These are phyloP conservation scores for Rosa persica DNA, from an alignment of 306 rosid genomes.

Conservation along the genomic window DNA sequence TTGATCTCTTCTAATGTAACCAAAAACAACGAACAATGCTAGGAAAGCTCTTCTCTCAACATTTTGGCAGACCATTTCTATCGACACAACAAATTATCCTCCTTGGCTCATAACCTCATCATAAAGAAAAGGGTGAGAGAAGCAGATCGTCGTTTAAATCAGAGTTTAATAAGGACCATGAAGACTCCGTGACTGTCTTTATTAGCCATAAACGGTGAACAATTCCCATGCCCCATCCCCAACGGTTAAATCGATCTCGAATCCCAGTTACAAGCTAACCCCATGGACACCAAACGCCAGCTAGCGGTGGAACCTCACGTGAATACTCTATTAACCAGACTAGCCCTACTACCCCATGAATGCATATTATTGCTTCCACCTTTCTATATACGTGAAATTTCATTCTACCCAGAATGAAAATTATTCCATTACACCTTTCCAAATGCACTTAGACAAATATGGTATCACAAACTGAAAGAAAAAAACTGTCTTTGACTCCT, in stretches of 20 bases:
- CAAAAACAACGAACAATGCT: too few species aligned
- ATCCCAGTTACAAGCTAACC: conserved; percentile 7
- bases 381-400: not conserved
- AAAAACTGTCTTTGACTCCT: not conserved
- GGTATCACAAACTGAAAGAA: not conserved
- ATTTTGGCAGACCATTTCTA: too few species aligned
- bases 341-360: not conserved
- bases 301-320: conserved; percentile 27
- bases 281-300: conserved; percentile 12
- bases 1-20: too few species aligned
- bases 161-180: conserved; percentile 5
- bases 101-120: too few species aligned
- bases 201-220: conserved; percentile 30
- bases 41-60: too few species aligned
- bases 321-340: not conserved
- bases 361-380: conserved; percentile 7
- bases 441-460: not conserved
- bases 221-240: not conserved
- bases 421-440: not conserved
- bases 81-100: too few species aligned
- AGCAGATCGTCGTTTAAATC: too few species aligned
- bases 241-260: not conserved
- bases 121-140: too few species aligned
- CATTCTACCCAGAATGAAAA: not conserved
- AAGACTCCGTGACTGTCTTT: conserved; percentile 28